Conservation (phyloP, 2,329 filamentous ascomycete species). For the Fusarium transvaalense region DNA sequence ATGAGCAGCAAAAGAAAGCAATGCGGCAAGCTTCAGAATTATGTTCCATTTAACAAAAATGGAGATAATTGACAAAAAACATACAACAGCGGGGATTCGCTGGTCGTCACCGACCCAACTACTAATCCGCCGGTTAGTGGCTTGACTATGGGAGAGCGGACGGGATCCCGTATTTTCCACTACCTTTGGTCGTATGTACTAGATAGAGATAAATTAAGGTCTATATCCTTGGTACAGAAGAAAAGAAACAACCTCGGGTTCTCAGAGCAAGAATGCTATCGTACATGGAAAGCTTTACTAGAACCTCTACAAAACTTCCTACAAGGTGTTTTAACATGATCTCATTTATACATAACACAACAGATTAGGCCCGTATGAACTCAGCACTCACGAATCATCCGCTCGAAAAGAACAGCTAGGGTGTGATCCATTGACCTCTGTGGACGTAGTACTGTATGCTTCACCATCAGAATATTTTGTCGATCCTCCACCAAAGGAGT, state of each 20-base stretch:
- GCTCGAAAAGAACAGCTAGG: background rate
- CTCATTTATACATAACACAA: background rate
- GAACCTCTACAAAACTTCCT: background rate
- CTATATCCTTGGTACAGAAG: no score
- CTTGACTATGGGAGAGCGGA: background rate
- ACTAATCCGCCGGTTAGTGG: background rate
- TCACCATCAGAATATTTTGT: background rate
- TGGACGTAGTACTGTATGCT: background rate
- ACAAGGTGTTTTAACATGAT: background rate
- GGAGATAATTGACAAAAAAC: background rate
- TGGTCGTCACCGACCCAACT: background rate
- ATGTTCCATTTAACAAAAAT: background rate
- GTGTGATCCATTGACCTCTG: background rate
- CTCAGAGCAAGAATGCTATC: no score
- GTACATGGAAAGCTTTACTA: no score
- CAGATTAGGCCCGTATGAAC: background rate
- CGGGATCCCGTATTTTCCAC: background rate
- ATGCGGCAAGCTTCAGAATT: background rate
- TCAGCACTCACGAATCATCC: background rate
- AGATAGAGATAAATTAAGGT: no score
- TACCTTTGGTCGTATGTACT: background rate
- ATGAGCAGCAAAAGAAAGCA: background rate
- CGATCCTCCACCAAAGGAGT: conserved; percentile 4
- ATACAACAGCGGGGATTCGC: background rate
- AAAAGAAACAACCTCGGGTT: no score